Evolutionary conservation across 371 early-diverging fungal genomes (phyloP).

Genomic region (Circinella minor): DNA sequence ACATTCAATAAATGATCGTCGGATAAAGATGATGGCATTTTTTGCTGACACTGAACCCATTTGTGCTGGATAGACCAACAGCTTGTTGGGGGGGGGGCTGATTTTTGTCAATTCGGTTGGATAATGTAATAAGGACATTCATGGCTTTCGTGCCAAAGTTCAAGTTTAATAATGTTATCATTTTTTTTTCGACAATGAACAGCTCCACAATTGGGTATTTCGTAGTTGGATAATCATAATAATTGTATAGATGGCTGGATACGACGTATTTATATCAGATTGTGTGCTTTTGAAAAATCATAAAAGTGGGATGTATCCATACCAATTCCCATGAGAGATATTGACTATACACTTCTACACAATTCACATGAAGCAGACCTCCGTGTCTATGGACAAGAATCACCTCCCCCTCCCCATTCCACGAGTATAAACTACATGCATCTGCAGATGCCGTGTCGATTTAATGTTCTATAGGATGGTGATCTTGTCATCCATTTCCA

Average conservation of each 20-base stretch:
- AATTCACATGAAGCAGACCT: constrained; percentile 12
- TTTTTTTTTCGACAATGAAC: constrained; percentile 19
- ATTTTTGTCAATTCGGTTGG: constrained; percentile 22
- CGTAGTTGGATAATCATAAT: constrained; percentile 13
- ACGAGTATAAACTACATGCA: constrained; percentile 17
- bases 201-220: constrained; percentile 21
- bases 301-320: constrained; percentile 5
- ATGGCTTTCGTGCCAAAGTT: constrained; percentile 27
- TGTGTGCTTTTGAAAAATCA: too few relatives aligned
- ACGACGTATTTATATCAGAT: constrained; percentile 8
- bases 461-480: constrained; percentile 9
- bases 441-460: constrained; percentile 17
- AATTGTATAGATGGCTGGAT: constrained; percentile 18
- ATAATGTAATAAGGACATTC: constrained; percentile 30
- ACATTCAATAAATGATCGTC: constrained; percentile 19
- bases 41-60: constrained; percentile 27
- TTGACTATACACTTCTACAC: constrained; percentile 24
- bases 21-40: constrained; percentile 15
- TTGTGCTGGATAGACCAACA: constrained; percentile 28
- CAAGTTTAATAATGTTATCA: constrained; percentile 25
- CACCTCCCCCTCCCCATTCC: constrained; percentile 14
- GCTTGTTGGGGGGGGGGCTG: constrained; percentile 11
- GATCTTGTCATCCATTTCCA: constrained; percentile 16
- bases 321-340: constrained; percentile 17
- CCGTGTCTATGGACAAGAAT: constrained; percentile 11